These are phyloP conservation scores for Lupinus albus DNA, from an alignment of 306 rosid species.

Conservation along the genomic window DNA sequence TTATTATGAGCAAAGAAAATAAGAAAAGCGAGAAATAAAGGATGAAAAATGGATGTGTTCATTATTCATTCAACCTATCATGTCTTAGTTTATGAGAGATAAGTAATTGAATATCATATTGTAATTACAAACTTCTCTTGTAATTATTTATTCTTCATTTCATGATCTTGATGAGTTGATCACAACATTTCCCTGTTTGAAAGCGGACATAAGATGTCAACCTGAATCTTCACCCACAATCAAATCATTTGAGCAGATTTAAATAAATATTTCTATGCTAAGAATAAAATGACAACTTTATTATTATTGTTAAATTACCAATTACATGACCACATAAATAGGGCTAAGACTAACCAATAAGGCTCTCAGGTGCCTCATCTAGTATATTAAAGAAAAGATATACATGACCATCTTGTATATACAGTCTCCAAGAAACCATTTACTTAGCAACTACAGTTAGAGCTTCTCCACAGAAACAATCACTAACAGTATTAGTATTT, in stretches of 20 bases:
- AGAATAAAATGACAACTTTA: neutral
- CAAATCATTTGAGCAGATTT: neutral
- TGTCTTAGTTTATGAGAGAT: slow-evolving; percentile 17
- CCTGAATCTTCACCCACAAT: neutral
- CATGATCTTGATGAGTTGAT: neutral
- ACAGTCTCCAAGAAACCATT: slow-evolving; percentile 10
- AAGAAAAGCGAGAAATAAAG: neutral
- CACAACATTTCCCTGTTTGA: neutral
- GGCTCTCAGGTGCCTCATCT: slow-evolving; percentile 23
- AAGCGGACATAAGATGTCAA: neutral
- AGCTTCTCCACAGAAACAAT: slow-evolving; percentile 25
- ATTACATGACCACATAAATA: neutral
- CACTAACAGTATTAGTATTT: neutral
- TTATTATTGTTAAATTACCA: neutral
- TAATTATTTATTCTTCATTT: neutral
- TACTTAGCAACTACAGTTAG: slow-evolving; percentile 30
- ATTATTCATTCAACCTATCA: slow-evolving; percentile 3
- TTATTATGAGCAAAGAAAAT: neutral
- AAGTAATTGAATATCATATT: slow-evolving; percentile 16
- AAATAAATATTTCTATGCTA: neutral
- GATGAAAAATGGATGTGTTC: neutral
- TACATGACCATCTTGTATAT: slow-evolving; percentile 22
- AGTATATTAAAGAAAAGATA: slow-evolving; percentile 16
- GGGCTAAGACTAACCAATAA: neutral
- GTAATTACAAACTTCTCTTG: neutral